phyloP scores from a whole-genome alignment of 1,284 basidiomycete genomes.

The Leccinum pallidistipes region DNA sequence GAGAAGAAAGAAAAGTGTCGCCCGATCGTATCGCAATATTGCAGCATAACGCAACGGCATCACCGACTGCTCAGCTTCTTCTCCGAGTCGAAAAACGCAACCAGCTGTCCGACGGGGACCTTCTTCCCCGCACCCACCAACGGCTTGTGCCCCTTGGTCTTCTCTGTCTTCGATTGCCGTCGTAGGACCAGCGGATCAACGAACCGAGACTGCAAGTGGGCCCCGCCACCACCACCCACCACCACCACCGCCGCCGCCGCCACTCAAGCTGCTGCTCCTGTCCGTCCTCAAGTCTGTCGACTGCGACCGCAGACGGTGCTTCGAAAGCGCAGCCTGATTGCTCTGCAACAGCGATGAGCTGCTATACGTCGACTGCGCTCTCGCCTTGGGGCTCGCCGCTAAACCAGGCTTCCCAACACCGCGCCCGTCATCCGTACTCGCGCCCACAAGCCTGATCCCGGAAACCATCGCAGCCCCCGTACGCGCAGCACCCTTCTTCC shows the following conservation, averaged over 20 bases:
- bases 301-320: slow-evolving; percentile 30
- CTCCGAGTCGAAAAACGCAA: slow-evolving; percentile 80
- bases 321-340: slow-evolving; percentile 24
- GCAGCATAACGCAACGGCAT: background rate
- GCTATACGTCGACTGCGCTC: slow-evolving; percentile 55
- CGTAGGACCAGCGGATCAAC: slow-evolving; percentile 72
- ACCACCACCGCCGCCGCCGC: background rate
- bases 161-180: slow-evolving; percentile 55
- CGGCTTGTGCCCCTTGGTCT: slow-evolving; percentile 37
- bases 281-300: slow-evolving; percentile 31
- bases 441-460: slow-evolving; percentile 30
- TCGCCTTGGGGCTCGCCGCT: slow-evolving; percentile 33
- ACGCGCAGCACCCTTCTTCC: slow-evolving; percentile 40
- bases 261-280: background rate
- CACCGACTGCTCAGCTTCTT: slow-evolving; percentile 30
- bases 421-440: slow-evolving; percentile 5
- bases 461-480: slow-evolving; percentile 31
- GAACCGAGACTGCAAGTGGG: slow-evolving; percentile 40
- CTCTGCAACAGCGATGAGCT: slow-evolving; percentile 24
- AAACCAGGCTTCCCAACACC: background rate
- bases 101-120: slow-evolving; percentile 70
- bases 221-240: slow-evolving; percentile 3
- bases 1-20: background rate
- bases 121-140: slow-evolving; percentile 45
- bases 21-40: background rate